A percentile compares a stretch with the other conserved stretches of the same genome.
Conservation (phyloP, 2,329 filamentous ascomycete species). For the Dactylonectria macrodidyma region DNA sequence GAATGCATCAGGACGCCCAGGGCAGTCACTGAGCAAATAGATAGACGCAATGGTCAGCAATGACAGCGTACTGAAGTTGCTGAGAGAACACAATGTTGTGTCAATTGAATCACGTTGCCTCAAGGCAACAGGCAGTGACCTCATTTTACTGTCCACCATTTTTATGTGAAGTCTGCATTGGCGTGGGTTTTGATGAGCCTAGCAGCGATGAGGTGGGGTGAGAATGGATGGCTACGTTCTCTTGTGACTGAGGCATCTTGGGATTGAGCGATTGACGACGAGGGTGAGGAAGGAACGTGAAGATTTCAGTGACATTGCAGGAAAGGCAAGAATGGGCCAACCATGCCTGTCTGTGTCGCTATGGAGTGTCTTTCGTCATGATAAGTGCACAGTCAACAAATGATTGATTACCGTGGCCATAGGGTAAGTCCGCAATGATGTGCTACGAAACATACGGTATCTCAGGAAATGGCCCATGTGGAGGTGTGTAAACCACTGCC, state of each 20-base stretch:
- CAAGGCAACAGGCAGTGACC: conserved; percentile 15
- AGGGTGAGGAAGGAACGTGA: background rate
- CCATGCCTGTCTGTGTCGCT: too few species aligned
- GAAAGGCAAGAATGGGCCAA: background rate
- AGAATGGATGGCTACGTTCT: background rate
- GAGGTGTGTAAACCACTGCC: too few species aligned
- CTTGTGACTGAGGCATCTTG: conserved; percentile 6
- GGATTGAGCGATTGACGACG: background rate
- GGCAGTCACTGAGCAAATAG: conserved; percentile 28
- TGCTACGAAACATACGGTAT: too few species aligned
- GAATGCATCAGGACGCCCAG: conserved; percentile 7
- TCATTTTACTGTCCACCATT: conserved; percentile 6
- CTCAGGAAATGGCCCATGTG: too few species aligned
- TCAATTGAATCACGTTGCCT: conserved; percentile 29
- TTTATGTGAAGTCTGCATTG: background rate
- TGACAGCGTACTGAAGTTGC: conserved; percentile 39
- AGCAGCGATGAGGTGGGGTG: background rate
- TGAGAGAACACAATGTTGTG: conserved; percentile 24
- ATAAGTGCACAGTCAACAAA: too few species aligned
- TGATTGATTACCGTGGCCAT: too few species aligned
- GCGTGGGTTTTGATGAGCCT: too few species aligned
- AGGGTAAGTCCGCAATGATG: too few species aligned
- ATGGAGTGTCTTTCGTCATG: too few species aligned
- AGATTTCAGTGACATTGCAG: background rate
- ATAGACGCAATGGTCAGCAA: conserved; percentile 46